Percentiles rank a stretch among this genome's conserved stretches.
These are phyloP conservation scores for Helianthus annuus DNA, from an alignment of 129 eudicot genomes.

Conservation along the genomic window HanXRQr2.0-SUNRISE NC_035436.2:36933543-36934042, in stretches of 20 bases:
- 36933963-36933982: no score
- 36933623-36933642: conserved; percentile 22
- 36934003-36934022: background rate
- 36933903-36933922: background rate
- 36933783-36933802: background rate
- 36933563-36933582: no score
- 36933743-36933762: background rate
- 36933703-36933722: conserved; percentile 12
- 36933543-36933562: no score
- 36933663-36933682: conserved; percentile 34
- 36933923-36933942: conserved; percentile 9
- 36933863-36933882: conserved; percentile 19
- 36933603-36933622: background rate
- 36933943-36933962: conserved; percentile 9
- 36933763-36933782: no score
- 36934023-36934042: no score
- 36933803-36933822: conserved; percentile 9
- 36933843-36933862: background rate
- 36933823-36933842: conserved; percentile 11
- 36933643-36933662: conserved; percentile 40
- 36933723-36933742: background rate
- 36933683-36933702: conserved; percentile 23
- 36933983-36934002: background rate
- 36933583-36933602: no score
- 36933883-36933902: conserved; percentile 29